These are phyloP conservation scores for Thuja plicata DNA, from an alignment of 83 land plant genomes.

Conservation along the genomic window DNA sequence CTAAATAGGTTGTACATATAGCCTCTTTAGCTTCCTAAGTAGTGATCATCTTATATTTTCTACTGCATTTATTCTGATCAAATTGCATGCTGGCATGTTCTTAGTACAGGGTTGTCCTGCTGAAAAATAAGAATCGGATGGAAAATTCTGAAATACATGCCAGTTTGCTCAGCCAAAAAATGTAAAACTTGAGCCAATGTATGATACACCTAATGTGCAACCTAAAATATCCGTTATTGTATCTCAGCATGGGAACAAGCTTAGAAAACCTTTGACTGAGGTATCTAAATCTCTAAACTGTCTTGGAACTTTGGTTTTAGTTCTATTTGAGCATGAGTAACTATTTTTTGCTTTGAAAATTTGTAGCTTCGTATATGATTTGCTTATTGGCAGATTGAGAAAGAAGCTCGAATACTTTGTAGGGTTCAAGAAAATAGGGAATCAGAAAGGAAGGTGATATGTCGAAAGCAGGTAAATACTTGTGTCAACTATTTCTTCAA, in stretches of 20 bases:
- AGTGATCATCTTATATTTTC: too few relatives aligned
- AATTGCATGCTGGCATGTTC: background rate
- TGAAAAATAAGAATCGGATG: background rate
- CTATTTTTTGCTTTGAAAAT: background rate
- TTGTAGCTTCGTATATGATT: background rate
- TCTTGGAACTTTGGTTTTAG: background rate
- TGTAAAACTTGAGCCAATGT: background rate
- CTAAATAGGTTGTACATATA: too few relatives aligned
- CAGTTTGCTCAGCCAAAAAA: background rate
- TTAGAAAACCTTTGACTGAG: background rate
- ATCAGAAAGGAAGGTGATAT: slow-evolving; percentile 24
- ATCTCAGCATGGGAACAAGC: background rate
- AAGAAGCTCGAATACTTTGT: slow-evolving; percentile 20
- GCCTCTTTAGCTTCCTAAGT: background rate
- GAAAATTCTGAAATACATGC: background rate
- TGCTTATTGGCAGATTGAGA: slow-evolving; percentile 18
- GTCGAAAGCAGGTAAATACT: slow-evolving; percentile 21
- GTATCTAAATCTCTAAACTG: background rate
- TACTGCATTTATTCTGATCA: background rate
- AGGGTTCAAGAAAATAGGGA: slow-evolving; percentile 28
- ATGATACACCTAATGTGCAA: background rate
- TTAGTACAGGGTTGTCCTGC: background rate
- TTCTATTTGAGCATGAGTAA: background rate
- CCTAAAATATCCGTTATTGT: background rate
- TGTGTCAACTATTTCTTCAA: background rate